Conservation (phyloP, 2,329 filamentous ascomycete species). For the Grosmannia serpens region DNA sequence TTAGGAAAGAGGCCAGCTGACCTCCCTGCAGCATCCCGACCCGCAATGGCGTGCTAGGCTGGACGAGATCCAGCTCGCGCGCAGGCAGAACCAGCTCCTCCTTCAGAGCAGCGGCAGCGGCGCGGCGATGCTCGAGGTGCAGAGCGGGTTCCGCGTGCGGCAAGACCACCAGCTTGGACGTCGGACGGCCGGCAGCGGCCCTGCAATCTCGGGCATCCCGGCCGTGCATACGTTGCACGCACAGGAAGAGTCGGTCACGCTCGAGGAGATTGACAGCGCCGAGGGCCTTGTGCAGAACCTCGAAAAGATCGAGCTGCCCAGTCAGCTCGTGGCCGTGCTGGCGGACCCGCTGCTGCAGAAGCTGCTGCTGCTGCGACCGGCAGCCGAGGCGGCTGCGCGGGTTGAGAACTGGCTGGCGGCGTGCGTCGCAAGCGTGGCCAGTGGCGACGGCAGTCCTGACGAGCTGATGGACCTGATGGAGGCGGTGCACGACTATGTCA, state of each 20-base stretch:
- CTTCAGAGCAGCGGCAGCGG: slow-evolving; percentile 17
- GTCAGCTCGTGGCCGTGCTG: slow-evolving; percentile 67
- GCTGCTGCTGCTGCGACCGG: slow-evolving; percentile 53
- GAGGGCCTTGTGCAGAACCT: slow-evolving; percentile 59
- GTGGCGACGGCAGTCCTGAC: slow-evolving; percentile 35
- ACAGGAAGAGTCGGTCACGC: slow-evolving; percentile 52
- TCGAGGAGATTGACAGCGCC: slow-evolving; percentile 69
- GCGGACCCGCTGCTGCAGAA: slow-evolving; percentile 71
- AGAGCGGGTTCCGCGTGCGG: slow-evolving; percentile 49
- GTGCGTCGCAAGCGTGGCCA: slow-evolving; percentile 42
- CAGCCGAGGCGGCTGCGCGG: slow-evolving; percentile 37
- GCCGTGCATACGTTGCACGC: slow-evolving; percentile 64
- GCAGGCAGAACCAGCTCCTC: slow-evolving; percentile 34
- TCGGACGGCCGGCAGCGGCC: slow-evolving; percentile 14
- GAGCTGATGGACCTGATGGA: slow-evolving; percentile 42
- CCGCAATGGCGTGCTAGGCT: slow-evolving; percentile 60
- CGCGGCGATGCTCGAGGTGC: slow-evolving; percentile 18
- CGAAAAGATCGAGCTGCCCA: slow-evolving; percentile 70
- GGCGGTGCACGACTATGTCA: slow-evolving; percentile 43
- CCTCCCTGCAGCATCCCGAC: slow-evolving; percentile 50
- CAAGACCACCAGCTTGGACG: slow-evolving; percentile 32
- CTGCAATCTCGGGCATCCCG: slow-evolving; percentile 54
- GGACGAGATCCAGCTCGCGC: slow-evolving; percentile 51
- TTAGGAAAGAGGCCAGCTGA: not conserved
- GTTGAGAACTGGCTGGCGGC: slow-evolving; percentile 48